phyloP scores from a whole-genome alignment of 2,329 filamentous ascomycete genomes.

The Didymella segeticola region DNA sequence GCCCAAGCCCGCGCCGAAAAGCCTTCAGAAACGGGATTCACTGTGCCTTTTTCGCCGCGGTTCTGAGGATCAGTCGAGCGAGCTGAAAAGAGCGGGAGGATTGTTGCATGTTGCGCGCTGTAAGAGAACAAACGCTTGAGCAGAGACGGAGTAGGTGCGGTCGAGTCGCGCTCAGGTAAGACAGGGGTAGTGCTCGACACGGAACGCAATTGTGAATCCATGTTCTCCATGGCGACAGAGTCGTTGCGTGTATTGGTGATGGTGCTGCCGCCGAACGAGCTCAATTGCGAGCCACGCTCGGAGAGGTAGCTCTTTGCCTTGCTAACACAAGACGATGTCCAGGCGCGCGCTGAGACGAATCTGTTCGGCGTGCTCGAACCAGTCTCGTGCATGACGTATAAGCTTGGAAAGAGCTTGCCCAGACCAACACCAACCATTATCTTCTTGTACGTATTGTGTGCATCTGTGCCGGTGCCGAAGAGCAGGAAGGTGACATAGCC shows the following conservation, averaged over 20 bases:
- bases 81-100: slow-evolving; percentile 31
- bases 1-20: slow-evolving; percentile 37
- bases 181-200: slow-evolving; percentile 20
- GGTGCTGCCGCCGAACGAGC: slow-evolving; percentile 24
- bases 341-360: slow-evolving; percentile 24
- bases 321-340: slow-evolving; percentile 24
- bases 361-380: slow-evolving; percentile 22
- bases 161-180: neutral
- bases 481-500: slow-evolving; percentile 66
- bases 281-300: slow-evolving; percentile 7
- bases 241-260: slow-evolving; percentile 15
- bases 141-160: slow-evolving; percentile 14
- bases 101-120: neutral
- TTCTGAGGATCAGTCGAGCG: neutral
- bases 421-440: slow-evolving; percentile 34
- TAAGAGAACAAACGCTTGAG: slow-evolving; percentile 30
- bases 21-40: slow-evolving; percentile 13
- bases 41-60: slow-evolving; percentile 1
- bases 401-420: slow-evolving; percentile 40
- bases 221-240: slow-evolving; percentile 17
- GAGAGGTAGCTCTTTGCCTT: slow-evolving; percentile 38
- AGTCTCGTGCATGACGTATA: slow-evolving; percentile 30
- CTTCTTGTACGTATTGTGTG: slow-evolving; percentile 46
- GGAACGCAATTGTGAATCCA: slow-evolving; percentile 7
- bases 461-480: slow-evolving; percentile 70